Percentiles rank a stretch among this genome's conserved stretches.
phyloP scores from a whole-genome alignment of 768 basidiomycete genomes.

The Lactarius sanguifluus region DNA sequence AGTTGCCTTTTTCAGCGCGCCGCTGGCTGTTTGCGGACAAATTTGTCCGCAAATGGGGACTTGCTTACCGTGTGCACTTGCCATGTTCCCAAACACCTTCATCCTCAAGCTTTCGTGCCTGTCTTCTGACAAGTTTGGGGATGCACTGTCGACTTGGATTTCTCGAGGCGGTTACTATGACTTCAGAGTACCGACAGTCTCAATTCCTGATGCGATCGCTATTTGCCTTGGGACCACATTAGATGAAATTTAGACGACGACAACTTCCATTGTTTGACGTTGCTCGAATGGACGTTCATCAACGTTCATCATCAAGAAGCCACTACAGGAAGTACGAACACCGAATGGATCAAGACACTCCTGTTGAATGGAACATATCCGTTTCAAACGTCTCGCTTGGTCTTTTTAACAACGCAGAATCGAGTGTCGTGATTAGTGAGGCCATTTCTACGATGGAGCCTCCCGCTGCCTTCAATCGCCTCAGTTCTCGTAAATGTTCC shows the following conservation, averaged over 20 bases:
- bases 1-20: too few species aligned
- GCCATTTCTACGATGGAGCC: conserved; percentile 2
- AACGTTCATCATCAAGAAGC: conserved; percentile 10
- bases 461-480: conserved; percentile 1
- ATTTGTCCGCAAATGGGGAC: too few species aligned
- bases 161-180: neutral
- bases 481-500: neutral
- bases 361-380: conserved; percentile 12
- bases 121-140: conserved; percentile 9
- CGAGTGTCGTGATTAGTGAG: conserved; percentile 25
- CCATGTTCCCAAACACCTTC: conserved; percentile 14
- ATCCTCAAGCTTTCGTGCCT: conserved; percentile 12
- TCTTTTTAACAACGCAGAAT: conserved; percentile 14
- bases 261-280: neutral
- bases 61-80: neutral
- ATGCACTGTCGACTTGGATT: conserved; percentile 7
- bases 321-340: conserved; percentile 11
- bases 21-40: too few species aligned
- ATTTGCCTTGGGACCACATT: neutral
- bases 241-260: neutral
- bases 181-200: conserved; percentile 2
- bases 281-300: conserved; percentile 22
- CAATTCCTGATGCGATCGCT: conserved; percentile 2
- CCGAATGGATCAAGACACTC: neutral
- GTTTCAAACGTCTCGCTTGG: conserved; percentile 15